Conservation (phyloP, 2,329 filamentous ascomycete genomes). For the Aspergillus piperis region DNA sequence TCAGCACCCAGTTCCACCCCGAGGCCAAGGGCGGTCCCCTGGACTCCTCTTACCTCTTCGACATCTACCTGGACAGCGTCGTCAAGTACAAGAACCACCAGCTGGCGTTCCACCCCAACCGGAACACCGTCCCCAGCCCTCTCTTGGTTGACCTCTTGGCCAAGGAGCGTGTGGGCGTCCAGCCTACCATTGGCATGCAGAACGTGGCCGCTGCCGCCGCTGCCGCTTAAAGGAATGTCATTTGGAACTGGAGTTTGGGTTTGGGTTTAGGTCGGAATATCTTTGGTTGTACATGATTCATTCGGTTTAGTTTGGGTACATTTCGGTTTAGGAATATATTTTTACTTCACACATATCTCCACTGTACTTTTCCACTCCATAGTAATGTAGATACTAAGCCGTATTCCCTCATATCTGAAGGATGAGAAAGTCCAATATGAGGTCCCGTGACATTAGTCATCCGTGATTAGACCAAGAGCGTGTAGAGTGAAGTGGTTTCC, state of each 20-base stretch:
- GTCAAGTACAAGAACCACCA: conserved; percentile 84
- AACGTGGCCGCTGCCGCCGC: conserved; percentile 40
- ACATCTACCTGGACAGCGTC: conserved; percentile 91
- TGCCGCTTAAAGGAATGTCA: conserved; percentile 18
- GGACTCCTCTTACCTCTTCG: conserved; percentile 94
- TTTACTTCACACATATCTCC: conserved; percentile 33
- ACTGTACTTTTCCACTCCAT: not conserved
- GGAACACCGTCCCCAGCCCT: conserved; percentile 84
- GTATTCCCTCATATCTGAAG: too few species aligned
- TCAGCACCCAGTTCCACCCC: conserved; percentile 98
- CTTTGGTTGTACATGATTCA: conserved; percentile 10
- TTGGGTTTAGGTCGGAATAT: conserved; percentile 14
- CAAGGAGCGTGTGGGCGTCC: conserved; percentile 92
- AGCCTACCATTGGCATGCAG: conserved; percentile 62
- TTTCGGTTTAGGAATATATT: conserved; percentile 13
- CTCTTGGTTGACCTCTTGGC: conserved; percentile 86
- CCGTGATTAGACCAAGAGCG: too few species aligned
- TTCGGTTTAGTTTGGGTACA: conserved; percentile 12
- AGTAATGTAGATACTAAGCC: too few species aligned
- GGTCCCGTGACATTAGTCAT: too few species aligned
- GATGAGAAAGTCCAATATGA: too few species aligned
- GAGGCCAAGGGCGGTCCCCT: conserved; percentile 97
- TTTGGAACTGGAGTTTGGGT: conserved; percentile 17
- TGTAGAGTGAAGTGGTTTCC: too few species aligned
- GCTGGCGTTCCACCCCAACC: conserved; percentile 66